These are phyloP conservation scores for Ceriops zippeliana DNA, from an alignment of 345 rosid species.

Conservation along the genomic window DNA sequence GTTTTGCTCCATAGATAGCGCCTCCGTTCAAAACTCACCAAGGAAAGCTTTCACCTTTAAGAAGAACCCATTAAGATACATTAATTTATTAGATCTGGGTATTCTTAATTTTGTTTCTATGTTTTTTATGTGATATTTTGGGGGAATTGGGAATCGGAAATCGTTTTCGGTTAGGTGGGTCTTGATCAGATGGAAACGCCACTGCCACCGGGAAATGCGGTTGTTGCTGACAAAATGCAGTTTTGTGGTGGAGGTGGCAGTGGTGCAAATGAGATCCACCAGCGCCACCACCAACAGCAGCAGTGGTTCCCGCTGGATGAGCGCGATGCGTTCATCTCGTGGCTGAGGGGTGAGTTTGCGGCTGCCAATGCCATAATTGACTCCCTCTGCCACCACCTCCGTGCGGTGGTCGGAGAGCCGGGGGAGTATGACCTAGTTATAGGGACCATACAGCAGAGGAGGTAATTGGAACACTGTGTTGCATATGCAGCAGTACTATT, in stretches of 20 bases:
- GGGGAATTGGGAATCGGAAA: background rate
- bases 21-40: too few species aligned
- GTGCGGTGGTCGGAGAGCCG: slow-evolving; percentile 48
- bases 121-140: slow-evolving; percentile 9
- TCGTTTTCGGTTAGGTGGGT: background rate
- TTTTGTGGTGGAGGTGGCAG: slow-evolving; percentile 30
- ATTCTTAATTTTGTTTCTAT: slow-evolving; percentile 4
- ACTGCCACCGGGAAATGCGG: slow-evolving; percentile 75
- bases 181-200: slow-evolving; percentile 41
- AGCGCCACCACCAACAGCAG: slow-evolving; percentile 34
- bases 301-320: slow-evolving; percentile 62
- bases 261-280: slow-evolving; percentile 35
- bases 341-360: slow-evolving; percentile 89
- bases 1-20: too few species aligned
- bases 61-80: background rate
- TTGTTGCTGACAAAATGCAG: slow-evolving; percentile 59
- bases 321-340: slow-evolving; percentile 73
- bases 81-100: slow-evolving; percentile 15
- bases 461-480: slow-evolving; percentile 75
- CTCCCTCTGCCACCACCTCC: slow-evolving; percentile 63
- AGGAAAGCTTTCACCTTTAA: background rate
- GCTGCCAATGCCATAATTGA: slow-evolving; percentile 93
- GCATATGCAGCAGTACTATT: slow-evolving; percentile 74
- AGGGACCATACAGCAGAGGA: slow-evolving; percentile 64
- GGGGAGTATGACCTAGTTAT: slow-evolving; percentile 66